Percentiles rank a stretch among this genome's conserved stretches.
These are phyloP conservation scores for Yarrowia divulgata DNA, from an alignment of 805 yeast genomes.

Conservation along the genomic window DNA sequence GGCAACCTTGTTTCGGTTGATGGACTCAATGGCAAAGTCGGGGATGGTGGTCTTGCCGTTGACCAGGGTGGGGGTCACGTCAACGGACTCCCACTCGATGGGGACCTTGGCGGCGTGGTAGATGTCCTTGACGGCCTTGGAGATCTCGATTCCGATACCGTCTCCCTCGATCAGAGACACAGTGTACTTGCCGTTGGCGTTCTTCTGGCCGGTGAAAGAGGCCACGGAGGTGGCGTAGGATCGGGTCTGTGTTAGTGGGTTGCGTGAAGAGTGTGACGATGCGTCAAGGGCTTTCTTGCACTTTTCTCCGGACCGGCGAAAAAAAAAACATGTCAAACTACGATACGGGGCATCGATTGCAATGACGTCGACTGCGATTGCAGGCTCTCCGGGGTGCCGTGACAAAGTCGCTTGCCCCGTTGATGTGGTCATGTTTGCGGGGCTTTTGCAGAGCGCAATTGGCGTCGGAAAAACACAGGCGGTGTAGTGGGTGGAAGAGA, in stretches of 20 bases:
- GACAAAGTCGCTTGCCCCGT: no score
- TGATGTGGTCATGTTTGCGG: no score
- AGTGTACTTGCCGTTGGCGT: conserved; percentile 74
- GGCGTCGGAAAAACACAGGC: no score
- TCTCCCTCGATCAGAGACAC: conserved; percentile 98
- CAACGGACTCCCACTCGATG: conserved; percentile 95
- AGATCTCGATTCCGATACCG: conserved; percentile 96
- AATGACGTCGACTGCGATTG: no score
- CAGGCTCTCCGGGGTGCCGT: no score
- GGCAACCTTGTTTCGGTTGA: conserved; percentile 92
- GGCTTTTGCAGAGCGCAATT: no score
- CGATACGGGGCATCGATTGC: no score
- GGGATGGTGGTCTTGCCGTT: conserved; percentile 95
- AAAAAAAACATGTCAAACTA: no score
- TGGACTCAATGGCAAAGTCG: conserved; percentile 87
- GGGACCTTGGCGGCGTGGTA: conserved; percentile 95
- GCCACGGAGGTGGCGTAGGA: conserved; percentile 52
- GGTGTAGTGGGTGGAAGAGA: no score
- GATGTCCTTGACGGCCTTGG: conserved; percentile 90
- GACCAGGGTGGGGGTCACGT: conserved; percentile 90
- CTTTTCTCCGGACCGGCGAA: no score
- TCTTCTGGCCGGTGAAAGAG: conserved; percentile 53
- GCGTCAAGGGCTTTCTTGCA: no score
- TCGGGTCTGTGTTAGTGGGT: conserved; percentile 40
- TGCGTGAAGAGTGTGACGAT: no score